These are phyloP conservation scores for Wickerhamomyces subpelliculosus DNA, from an alignment of 805 yeast genomes.

Conservation along the genomic window DNA sequence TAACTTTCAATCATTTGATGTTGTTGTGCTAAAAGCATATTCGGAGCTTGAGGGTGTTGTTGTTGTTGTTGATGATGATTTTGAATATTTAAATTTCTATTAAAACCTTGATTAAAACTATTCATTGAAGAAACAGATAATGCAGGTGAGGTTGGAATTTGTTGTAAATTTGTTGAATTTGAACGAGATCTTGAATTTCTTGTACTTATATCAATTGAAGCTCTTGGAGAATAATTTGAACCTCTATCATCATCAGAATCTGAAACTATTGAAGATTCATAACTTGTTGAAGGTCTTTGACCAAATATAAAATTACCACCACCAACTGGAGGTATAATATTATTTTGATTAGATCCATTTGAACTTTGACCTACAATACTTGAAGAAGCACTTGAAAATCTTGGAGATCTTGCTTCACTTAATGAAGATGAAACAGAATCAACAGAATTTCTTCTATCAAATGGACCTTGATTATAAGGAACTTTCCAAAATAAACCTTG, in stretches of 20 bases:
- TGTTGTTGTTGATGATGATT: no score
- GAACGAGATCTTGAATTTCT: no score
- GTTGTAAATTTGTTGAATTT: slow-evolving; percentile 15
- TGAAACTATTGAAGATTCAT: slow-evolving; percentile 18
- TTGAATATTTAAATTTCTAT: slow-evolving; percentile 3
- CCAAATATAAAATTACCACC: slow-evolving; percentile 2
- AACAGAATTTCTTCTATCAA: slow-evolving; percentile 21
- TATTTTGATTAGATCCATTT: background rate
- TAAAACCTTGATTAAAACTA: slow-evolving; percentile 13
- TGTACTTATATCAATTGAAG: no score
- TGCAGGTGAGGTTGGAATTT: slow-evolving; percentile 13
- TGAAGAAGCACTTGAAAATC: background rate
- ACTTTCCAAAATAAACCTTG: slow-evolving; percentile 23
- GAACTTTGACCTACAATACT: background rate
- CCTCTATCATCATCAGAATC: slow-evolving; percentile 22
- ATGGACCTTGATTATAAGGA: slow-evolving; percentile 19
- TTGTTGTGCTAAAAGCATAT: background rate
- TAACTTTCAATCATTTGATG: slow-evolving; percentile 35
- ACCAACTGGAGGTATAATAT: no score
- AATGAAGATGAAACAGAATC: slow-evolving; percentile 18
- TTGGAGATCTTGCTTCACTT: slow-evolving; percentile 11
- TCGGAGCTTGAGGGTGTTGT: no score
- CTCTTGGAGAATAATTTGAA: slow-evolving; percentile 15
- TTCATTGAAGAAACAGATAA: slow-evolving; percentile 14
- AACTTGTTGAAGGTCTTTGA: slow-evolving; percentile 3